Evolutionary conservation across 345 rosid species (phyloP).

Genomic region (Alliaria petiolata): DNA sequence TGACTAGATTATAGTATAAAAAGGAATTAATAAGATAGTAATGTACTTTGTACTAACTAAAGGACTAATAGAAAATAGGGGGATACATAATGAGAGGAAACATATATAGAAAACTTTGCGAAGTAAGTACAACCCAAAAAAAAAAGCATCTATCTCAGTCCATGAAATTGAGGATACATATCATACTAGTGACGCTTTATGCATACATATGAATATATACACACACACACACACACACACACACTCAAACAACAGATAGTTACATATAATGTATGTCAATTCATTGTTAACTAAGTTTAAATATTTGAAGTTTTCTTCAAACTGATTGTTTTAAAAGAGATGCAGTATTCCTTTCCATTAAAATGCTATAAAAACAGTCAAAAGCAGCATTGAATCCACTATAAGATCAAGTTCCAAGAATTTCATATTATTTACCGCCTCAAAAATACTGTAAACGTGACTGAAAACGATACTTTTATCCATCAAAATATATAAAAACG

Average conservation of each 20-base stretch:
- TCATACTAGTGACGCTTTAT: conserved; percentile 1
- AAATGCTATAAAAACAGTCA: conserved; percentile 23
- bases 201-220: background rate
- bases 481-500: background rate
- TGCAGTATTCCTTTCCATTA: conserved; percentile 8
- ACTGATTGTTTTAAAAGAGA: background rate
- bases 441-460: background rate
- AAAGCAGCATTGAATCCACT: conserved; percentile 15
- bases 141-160: background rate
- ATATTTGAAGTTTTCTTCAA: background rate
- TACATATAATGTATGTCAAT: background rate
- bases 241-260: no score
- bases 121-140: background rate
- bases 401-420: conserved; percentile 12
- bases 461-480: background rate
- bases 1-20: background rate
- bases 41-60: conserved; percentile 3
- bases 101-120: conserved; percentile 8
- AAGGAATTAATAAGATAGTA: background rate
- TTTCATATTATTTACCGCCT: background rate
- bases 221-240: no score
- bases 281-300: background rate
- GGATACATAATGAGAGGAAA: background rate
- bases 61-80: background rate
- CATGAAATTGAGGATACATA: background rate